Conservation (phyloP, 2,329 filamentous ascomycete species). For the Cladophialophora carrionii region DNA sequence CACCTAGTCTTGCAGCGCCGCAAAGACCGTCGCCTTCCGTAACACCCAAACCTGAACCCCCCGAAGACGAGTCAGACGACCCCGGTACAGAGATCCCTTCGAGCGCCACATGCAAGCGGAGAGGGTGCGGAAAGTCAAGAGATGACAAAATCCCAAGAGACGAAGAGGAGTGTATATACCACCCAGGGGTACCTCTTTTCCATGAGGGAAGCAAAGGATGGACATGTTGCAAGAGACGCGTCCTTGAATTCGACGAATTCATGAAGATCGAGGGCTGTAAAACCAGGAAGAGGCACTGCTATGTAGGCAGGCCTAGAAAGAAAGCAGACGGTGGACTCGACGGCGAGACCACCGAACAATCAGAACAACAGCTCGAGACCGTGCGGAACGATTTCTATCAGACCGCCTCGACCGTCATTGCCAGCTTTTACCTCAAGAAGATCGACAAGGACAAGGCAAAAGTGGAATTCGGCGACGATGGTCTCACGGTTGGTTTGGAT, state of each 20-base stretch:
- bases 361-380: conserved; percentile 29
- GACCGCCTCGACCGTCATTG: conserved; percentile 80
- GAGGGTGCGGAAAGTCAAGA: conserved; percentile 64
- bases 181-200: conserved; percentile 89
- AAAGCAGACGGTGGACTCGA: conserved; percentile 67
- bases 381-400: conserved; percentile 89
- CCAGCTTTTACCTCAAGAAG: conserved; percentile 94
- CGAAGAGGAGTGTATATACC: conserved; percentile 79
- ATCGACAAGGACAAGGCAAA: conserved; percentile 80
- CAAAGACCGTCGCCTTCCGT: conserved; percentile 44
- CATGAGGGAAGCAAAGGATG: conserved; percentile 98
- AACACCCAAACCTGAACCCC: conserved; percentile 62
- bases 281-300: conserved; percentile 79
- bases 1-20: conserved; percentile 40
- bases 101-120: conserved; percentile 75
- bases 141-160: conserved; percentile 59
- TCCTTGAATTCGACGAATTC: conserved; percentile 97
- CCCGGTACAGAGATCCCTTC: conserved; percentile 71
- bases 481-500: conserved; percentile 67
- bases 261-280: conserved; percentile 92
- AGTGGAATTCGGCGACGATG: conserved; percentile 66
- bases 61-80: conserved; percentile 88
- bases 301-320: conserved; percentile 72
- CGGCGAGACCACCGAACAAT: conserved; percentile 53
- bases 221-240: conserved; percentile 92